These are phyloP conservation scores for Knoxia roxburghii DNA, from an alignment of 257 asterid species.

Conservation along the genomic window DNA sequence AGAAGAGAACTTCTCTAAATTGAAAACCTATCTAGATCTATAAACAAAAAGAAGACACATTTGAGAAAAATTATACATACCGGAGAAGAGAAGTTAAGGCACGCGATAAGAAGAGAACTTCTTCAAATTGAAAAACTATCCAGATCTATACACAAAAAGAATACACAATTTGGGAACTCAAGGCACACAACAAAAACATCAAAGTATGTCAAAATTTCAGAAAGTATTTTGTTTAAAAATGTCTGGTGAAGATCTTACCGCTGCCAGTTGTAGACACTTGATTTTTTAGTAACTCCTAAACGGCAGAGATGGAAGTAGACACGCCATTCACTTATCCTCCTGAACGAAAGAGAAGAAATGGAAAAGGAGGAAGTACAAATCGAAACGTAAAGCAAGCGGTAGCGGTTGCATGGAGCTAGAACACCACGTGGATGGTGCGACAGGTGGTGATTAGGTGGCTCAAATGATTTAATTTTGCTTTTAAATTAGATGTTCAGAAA, in stretches of 20 bases:
- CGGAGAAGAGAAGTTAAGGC: too few species aligned
- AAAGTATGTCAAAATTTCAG: neutral
- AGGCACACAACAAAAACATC: neutral
- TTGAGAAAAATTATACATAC: neutral
- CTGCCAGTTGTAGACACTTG: neutral
- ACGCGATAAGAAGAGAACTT: constrained; percentile 1
- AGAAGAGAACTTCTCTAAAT: too few species aligned
- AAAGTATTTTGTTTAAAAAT: neutral
- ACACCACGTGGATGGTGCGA: neutral
- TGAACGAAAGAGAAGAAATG: neutral
- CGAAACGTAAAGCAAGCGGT: neutral
- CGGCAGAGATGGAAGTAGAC: too few species aligned
- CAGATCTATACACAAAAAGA: neutral
- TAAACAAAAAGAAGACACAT: too few species aligned
- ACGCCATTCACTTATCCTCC: neutral
- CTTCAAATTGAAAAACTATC: neutral
- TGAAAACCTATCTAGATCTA: too few species aligned
- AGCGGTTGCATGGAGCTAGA: neutral
- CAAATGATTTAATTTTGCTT: neutral
- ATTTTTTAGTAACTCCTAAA: neutral
- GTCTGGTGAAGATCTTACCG: neutral
- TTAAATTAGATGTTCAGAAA: neutral
- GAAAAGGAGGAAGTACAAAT: neutral
- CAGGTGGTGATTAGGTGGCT: neutral
- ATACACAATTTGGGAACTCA: neutral